These are phyloP conservation scores for Sporothrix pallida DNA, from an alignment of 2,329 filamentous ascomycete species.

Conservation along the genomic window DNA sequence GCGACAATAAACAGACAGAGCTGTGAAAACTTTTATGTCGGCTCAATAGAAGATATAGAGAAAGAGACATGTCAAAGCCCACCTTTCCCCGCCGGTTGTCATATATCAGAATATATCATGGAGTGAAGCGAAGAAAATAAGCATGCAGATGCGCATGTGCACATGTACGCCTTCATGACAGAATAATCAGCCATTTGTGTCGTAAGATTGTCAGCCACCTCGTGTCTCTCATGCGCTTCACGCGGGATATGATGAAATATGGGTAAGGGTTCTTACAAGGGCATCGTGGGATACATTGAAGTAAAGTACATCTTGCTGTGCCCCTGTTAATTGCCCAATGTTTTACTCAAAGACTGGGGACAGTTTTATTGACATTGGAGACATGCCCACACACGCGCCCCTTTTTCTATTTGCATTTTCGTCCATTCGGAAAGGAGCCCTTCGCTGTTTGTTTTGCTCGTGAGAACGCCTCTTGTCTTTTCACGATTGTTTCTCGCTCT, in stretches of 20 bases:
- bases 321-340: not conserved
- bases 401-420: not conserved
- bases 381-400: not conserved
- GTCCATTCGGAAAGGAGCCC: not conserved
- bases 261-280: conserved; percentile 6
- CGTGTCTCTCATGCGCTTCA: not conserved
- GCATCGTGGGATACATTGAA: not conserved
- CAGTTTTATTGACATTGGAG: not conserved
- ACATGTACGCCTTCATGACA: not conserved
- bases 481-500: not conserved
- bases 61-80: not conserved
- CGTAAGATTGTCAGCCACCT: not conserved
- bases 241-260: not conserved
- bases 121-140: not conserved
- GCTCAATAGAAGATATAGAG: not conserved
- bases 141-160: not conserved
- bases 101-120: not conserved
- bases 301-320: too few relatives aligned
- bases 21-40: not conserved
- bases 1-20: not conserved
- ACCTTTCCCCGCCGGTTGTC: not conserved
- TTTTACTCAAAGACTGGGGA: not conserved
- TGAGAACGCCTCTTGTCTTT: not conserved
- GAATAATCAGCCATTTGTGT: not conserved
- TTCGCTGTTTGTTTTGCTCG: not conserved